phyloP scores from a whole-genome alignment of 164 flowering plant genomes.

The Platanus orientalis region DNA sequence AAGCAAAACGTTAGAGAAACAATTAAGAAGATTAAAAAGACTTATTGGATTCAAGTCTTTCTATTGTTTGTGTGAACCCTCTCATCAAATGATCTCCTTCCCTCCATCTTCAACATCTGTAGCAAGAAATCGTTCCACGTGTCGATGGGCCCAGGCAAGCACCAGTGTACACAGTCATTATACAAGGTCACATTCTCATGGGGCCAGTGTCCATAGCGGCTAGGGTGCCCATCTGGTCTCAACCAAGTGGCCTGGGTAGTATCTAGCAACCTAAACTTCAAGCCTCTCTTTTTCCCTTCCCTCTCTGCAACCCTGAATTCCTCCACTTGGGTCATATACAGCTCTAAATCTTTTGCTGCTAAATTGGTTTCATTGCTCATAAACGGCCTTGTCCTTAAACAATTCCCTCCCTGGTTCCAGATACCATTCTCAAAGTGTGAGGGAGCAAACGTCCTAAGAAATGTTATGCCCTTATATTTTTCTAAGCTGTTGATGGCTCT shows the following conservation, averaged over 20 bases:
- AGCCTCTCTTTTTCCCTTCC: conserved; percentile 22
- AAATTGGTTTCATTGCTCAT: conserved; percentile 24
- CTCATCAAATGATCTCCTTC: neutral
- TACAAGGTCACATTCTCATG: conserved; percentile 23
- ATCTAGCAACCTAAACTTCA: conserved; percentile 32
- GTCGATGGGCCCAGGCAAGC: conserved; percentile 43
- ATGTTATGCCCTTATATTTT: conserved; percentile 37
- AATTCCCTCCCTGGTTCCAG: conserved; percentile 73
- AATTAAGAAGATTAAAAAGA: neutral
- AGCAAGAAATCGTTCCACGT: conserved; percentile 38
- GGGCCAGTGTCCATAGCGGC: conserved; percentile 29
- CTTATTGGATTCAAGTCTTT: neutral
- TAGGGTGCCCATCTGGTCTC: conserved; percentile 49
- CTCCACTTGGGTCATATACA: conserved; percentile 33
- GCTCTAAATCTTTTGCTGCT: conserved; percentile 21
- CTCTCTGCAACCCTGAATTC: conserved; percentile 30
- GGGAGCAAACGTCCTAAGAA: conserved; percentile 59
- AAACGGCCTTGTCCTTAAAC: conserved; percentile 49
- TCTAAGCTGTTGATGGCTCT: conserved; percentile 34
- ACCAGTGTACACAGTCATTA: conserved; percentile 46
- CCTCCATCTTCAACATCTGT: conserved; percentile 33
- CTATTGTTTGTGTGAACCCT: neutral
- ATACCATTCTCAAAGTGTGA: conserved; percentile 56
- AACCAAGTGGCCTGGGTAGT: conserved; percentile 25
- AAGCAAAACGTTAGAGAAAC: too few relatives aligned